A percentile compares a stretch with the other conserved stretches of the same genome.
These are phyloP conservation scores for Austroboletus niveus DNA, from an alignment of 1,284 basidiomycete genomes.

Conservation along the genomic window DNA sequence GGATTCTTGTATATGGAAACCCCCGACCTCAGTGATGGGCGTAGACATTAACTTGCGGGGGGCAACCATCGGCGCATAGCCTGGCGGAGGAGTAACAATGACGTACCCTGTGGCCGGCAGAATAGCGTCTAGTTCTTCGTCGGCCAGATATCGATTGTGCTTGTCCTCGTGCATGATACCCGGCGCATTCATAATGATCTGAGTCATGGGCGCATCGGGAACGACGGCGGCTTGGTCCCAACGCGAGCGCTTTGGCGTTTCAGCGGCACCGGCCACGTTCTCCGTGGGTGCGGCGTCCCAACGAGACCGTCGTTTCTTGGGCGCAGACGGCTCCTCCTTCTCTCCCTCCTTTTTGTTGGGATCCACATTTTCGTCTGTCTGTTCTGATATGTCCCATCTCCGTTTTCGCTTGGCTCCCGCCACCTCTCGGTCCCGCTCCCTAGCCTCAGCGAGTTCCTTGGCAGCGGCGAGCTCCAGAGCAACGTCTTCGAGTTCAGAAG, in stretches of 20 bases:
- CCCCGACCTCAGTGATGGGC: slow-evolving; percentile 70
- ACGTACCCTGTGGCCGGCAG: slow-evolving; percentile 87
- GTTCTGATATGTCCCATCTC: slow-evolving; percentile 81
- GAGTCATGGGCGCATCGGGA: slow-evolving; percentile 62
- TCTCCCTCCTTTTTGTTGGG: slow-evolving; percentile 50
- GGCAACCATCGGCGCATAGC: slow-evolving; percentile 83
- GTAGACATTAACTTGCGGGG: slow-evolving; percentile 79
- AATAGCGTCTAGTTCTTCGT: slow-evolving; percentile 93
- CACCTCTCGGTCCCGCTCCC: slow-evolving; percentile 31
- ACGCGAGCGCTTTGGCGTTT: slow-evolving; percentile 81
- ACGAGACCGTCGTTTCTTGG: slow-evolving; percentile 89
- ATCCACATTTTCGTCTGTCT: slow-evolving; percentile 58
- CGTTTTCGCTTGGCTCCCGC: slow-evolving; percentile 74
- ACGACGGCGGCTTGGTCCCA: slow-evolving; percentile 89
- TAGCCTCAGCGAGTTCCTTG: slow-evolving; percentile 43
- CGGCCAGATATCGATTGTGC: slow-evolving; percentile 90
- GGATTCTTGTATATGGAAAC: slow-evolving; percentile 96
- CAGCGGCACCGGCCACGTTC: slow-evolving; percentile 42
- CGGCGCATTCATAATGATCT: slow-evolving; percentile 84
- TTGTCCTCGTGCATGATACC: slow-evolving; percentile 87
- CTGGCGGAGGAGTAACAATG: slow-evolving; percentile 91
- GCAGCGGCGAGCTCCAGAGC: slow-evolving; percentile 64
- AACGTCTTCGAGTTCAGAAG: slow-evolving; percentile 69
- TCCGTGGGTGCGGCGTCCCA: slow-evolving; percentile 92
- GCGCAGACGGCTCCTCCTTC: slow-evolving; percentile 67